A percentile compares a stretch with the other conserved stretches of the same genome.
Evolutionary conservation across 108 stramenopile genomes (phyloP).

Genomic region (Aureococcus anophagefferens): DNA sequence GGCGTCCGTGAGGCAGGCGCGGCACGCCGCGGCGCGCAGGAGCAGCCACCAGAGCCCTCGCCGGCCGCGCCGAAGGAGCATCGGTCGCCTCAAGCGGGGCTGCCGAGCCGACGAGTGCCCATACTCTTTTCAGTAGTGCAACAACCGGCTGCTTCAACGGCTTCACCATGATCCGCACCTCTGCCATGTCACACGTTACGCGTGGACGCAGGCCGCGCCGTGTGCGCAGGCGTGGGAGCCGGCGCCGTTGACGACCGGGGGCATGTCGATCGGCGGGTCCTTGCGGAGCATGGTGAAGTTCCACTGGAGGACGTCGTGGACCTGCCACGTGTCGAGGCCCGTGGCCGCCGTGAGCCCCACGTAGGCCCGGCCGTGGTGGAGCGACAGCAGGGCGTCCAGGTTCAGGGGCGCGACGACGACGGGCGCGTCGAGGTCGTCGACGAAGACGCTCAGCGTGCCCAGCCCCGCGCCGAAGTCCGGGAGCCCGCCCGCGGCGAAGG

Average conservation of each 20-base stretch:
- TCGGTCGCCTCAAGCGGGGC: too few species aligned
- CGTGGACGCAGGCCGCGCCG: too few species aligned
- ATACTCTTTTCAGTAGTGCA: too few species aligned
- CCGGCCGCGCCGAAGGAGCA: too few species aligned
- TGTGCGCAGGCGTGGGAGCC: background rate
- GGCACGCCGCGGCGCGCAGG: too few species aligned
- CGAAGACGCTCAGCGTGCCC: constrained; percentile 42
- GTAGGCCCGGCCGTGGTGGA: constrained; percentile 47
- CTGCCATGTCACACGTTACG: too few species aligned
- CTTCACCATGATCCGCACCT: too few species aligned
- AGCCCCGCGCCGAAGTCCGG: constrained; percentile 38
- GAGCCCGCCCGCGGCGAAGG: constrained; percentile 17
- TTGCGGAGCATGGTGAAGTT: constrained; percentile 17
- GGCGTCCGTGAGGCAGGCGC: too few species aligned
- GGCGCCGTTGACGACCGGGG: background rate
- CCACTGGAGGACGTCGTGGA: constrained; percentile 48
- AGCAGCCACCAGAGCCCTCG: too few species aligned
- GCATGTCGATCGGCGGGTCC: background rate
- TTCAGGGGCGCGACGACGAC: constrained; percentile 44
- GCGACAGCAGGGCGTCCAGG: constrained; percentile 29
- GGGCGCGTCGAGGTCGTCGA: constrained; percentile 37
- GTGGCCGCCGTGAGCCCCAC: constrained; percentile 59
- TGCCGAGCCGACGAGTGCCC: too few species aligned
- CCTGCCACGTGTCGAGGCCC: constrained; percentile 44
- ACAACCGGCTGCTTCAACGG: too few species aligned